Conservation (phyloP, 2,329 filamentous ascomycete genomes). For the Neopestalotiopsis sp. region DNA sequence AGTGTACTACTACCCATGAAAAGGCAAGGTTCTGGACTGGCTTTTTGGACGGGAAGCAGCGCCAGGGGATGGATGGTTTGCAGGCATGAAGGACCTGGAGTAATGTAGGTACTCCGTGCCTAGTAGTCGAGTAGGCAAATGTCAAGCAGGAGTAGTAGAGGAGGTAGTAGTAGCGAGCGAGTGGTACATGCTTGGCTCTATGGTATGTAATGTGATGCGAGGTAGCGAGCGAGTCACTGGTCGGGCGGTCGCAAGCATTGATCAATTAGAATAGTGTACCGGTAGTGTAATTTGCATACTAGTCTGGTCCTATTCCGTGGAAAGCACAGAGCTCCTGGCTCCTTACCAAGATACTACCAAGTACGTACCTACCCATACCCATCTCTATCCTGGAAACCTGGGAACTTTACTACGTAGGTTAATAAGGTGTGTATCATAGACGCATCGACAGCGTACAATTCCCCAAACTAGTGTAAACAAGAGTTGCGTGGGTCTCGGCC, state of each 20-base stretch:
- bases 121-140: not conserved
- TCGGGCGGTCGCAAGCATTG: constrained; percentile 10
- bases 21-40: constrained; percentile 1
- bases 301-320: not conserved
- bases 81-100: not conserved
- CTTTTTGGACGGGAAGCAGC: not conserved
- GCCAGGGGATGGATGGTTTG: not conserved
- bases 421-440: not conserved
- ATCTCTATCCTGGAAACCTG: not conserved
- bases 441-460: not conserved
- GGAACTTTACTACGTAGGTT: not conserved
- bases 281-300: constrained; percentile 9
- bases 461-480: not conserved
- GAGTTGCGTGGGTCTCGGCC: not conserved
- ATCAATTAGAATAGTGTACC: constrained; percentile 12
- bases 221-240: not conserved
- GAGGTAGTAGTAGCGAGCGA: not conserved
- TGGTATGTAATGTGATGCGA: constrained; percentile 3
- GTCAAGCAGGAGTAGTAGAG: too few relatives aligned
- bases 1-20: not conserved
- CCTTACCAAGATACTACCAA: not conserved
- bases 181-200: not conserved
- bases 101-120: not conserved
- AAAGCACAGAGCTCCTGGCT: not conserved
- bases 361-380: not conserved